A percentile compares a stretch with the other conserved stretches of the same genome.
phyloP scores from a whole-genome alignment of 768 basidiomycete genomes.

The Trametes cubensis region DNA sequence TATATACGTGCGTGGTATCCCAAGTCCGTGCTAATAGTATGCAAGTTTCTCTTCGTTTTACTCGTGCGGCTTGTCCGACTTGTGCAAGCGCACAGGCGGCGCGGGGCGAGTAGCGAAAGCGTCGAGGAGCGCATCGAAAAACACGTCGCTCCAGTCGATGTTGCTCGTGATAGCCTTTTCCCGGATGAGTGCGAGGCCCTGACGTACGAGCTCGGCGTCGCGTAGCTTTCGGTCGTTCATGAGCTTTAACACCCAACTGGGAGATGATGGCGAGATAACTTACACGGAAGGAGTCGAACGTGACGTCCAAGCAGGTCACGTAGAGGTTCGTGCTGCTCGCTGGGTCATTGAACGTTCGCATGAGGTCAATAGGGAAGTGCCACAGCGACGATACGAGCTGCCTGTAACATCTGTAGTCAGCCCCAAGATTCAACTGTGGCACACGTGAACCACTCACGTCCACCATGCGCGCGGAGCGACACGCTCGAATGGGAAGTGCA shows the following conservation, averaged over 20 bases:
- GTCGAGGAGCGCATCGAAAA: conserved; percentile 23
- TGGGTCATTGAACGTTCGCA: conserved; percentile 36
- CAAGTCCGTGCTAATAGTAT: no score
- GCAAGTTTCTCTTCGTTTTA: neutral
- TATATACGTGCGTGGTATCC: no score
- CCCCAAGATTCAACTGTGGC: neutral
- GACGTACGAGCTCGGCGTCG: conserved; percentile 45
- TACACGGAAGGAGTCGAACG: conserved; percentile 45
- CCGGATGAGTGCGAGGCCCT: conserved; percentile 28
- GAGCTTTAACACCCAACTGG: neutral
- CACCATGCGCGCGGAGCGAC: conserved; percentile 15
- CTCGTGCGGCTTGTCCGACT: no score
- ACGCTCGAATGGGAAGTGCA: conserved; percentile 32
- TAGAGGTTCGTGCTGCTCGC: conserved; percentile 40
- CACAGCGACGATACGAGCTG: conserved; percentile 29
- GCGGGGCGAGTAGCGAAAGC: conserved; percentile 1
- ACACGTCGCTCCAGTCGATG: conserved; percentile 29
- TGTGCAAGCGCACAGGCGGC: neutral
- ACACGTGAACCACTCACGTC: conserved; percentile 12
- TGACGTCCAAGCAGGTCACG: conserved; percentile 41
- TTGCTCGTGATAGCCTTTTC: conserved; percentile 23
- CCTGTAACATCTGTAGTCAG: conserved; percentile 9
- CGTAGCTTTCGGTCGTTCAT: conserved; percentile 31
- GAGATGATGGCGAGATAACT: neutral
- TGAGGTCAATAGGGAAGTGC: conserved; percentile 37